These are phyloP conservation scores for Penstemon barbatus DNA, from an alignment of 257 asterid genomes.

Conservation along the genomic window DNA sequence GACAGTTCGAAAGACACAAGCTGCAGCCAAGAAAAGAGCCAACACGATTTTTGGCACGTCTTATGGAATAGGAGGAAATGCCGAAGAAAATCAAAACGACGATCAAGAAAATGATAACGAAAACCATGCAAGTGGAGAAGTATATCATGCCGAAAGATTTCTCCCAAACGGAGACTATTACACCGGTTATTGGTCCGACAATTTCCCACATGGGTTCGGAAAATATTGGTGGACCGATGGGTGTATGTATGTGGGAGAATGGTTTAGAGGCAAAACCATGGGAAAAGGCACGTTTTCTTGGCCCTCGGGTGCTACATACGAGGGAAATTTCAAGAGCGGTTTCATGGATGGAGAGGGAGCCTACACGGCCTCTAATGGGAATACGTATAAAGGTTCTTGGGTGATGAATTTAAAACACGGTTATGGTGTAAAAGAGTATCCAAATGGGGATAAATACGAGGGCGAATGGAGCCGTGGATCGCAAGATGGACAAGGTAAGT, in stretches of 20 bases:
- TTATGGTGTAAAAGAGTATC: constrained; percentile 56
- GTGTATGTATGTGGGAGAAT: constrained; percentile 84
- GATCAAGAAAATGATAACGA: constrained; percentile 41
- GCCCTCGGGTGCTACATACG: constrained; percentile 87
- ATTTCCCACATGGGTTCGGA: constrained; percentile 78
- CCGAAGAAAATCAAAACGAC: constrained; percentile 37
- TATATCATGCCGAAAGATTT: constrained; percentile 66
- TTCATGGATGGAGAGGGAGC: constrained; percentile 94
- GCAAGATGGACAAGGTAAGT: constrained; percentile 76
- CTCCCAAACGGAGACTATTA: constrained; percentile 88
- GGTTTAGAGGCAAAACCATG: constrained; percentile 79
- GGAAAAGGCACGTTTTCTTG: constrained; percentile 76
- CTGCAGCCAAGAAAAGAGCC: constrained; percentile 86
- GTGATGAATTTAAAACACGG: constrained; percentile 87
- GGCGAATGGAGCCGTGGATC: constrained; percentile 86
- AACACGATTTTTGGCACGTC: constrained; percentile 28
- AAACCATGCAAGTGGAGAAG: constrained; percentile 56
- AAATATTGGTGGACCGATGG: constrained; percentile 97
- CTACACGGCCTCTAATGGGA: constrained; percentile 63
- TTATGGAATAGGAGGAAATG: background rate
- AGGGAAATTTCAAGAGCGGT: constrained; percentile 85
- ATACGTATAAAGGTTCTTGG: constrained; percentile 70
- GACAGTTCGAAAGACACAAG: constrained; percentile 78
- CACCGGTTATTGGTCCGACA: constrained; percentile 75
- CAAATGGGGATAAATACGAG: constrained; percentile 70